Evolutionary conservation across 768 basidiomycete species (phyloP).

Genomic region (Psilocybe tampanensis): DNA sequence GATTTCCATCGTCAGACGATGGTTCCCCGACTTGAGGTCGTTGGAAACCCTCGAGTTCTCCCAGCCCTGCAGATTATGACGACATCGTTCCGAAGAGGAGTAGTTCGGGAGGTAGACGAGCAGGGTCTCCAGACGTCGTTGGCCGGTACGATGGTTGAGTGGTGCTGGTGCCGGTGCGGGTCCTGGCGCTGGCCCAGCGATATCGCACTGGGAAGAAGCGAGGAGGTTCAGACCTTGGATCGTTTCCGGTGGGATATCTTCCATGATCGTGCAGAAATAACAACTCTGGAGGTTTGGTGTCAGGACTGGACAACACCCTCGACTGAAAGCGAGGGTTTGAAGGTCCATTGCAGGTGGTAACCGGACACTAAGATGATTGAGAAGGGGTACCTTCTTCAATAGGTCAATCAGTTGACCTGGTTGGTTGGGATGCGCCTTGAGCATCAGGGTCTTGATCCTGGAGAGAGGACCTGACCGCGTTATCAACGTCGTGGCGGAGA

Average conservation of each 20-base stretch:
- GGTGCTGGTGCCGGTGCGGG: too few relatives aligned
- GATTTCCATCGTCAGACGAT: neutral
- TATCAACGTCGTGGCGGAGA: neutral
- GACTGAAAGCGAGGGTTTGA: neutral
- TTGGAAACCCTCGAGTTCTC: neutral
- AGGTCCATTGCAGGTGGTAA: neutral
- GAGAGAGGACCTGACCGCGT: neutral
- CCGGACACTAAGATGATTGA: neutral
- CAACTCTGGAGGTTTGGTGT: neutral
- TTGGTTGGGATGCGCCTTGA: neutral
- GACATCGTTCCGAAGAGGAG: neutral
- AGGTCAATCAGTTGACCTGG: neutral
- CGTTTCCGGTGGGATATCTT: neutral
- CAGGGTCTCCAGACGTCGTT: neutral
- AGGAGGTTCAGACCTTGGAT: neutral
- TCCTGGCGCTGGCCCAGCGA: too few relatives aligned
- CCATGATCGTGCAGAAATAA: neutral
- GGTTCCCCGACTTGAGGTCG: neutral
- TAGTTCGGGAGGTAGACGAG: neutral
- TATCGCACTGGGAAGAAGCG: neutral
- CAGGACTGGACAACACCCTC: neutral
- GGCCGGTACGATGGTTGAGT: neutral
- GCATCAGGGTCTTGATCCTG: neutral
- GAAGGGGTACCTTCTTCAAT: neutral
- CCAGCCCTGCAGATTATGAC: neutral